Percentiles rank a stretch among this genome's conserved stretches.
Evolutionary conservation across 2,329 filamentous ascomycete genomes (phyloP).

Genomic region (Gliomastix tumulicola): DNA sequence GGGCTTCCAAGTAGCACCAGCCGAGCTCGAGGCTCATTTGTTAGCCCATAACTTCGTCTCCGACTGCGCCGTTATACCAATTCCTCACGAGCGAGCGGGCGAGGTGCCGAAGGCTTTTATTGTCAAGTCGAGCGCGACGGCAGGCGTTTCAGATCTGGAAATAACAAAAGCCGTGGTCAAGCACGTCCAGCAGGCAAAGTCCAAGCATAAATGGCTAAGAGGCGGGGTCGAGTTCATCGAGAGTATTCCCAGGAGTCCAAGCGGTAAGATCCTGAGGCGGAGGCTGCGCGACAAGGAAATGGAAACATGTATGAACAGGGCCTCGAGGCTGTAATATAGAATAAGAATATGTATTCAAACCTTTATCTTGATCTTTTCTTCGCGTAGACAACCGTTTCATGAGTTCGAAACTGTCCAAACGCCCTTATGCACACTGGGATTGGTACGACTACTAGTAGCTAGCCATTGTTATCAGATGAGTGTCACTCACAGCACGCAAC

Average conservation of each 20-base stretch:
- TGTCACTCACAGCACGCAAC: too few species aligned
- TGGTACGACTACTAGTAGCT: too few species aligned
- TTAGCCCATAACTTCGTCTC: constrained; percentile 62
- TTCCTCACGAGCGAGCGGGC: constrained; percentile 47
- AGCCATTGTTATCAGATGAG: too few species aligned
- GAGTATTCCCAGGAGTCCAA: constrained; percentile 62
- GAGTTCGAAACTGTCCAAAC: too few species aligned
- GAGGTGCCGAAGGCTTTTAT: constrained; percentile 57
- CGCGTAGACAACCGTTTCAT: too few species aligned
- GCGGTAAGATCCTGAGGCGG: constrained; percentile 62
- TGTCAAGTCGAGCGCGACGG: constrained; percentile 35
- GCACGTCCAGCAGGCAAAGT: constrained; percentile 58
- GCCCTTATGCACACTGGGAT: too few species aligned
- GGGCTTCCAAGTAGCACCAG: constrained; percentile 70
- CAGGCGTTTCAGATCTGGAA: constrained; percentile 45
- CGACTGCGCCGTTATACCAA: constrained; percentile 65
- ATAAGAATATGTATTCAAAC: too few species aligned
- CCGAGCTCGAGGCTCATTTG: constrained; percentile 67
- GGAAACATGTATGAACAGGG: constrained; percentile 52
- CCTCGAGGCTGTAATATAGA: constrained; percentile 61
- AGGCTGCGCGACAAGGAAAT: constrained; percentile 65
- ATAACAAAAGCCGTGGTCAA: constrained; percentile 40
- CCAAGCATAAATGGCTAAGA: constrained; percentile 58
- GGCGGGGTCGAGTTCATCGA: constrained; percentile 55
- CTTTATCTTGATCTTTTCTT: too few species aligned